phyloP scores from a whole-genome alignment of 2,329 filamentous ascomycete species.

The Scedosporium apiospermum region DNA sequence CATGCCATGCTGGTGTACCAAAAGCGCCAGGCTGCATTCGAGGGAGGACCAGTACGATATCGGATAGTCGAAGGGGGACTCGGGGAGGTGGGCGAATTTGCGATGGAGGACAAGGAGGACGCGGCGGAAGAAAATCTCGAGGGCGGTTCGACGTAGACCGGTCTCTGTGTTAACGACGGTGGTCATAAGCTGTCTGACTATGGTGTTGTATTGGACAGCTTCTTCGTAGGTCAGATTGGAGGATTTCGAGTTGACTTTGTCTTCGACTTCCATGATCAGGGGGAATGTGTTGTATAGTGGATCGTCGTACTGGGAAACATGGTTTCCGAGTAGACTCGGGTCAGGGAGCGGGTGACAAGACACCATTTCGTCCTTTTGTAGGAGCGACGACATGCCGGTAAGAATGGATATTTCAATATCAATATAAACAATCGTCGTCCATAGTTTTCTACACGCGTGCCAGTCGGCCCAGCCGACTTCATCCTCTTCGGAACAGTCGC shows the following conservation, averaged over 20 bases:
- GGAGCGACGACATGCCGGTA: conserved; percentile 24
- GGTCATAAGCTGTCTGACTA: conserved; percentile 23
- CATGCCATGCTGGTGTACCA: conserved; percentile 25
- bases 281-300: conserved; percentile 22
- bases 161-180: conserved; percentile 18
- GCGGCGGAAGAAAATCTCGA: conserved; percentile 24
- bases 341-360: not conserved
- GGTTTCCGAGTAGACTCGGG: conserved; percentile 19
- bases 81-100: conserved; percentile 23
- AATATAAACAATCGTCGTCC: conserved; percentile 25
- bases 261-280: conserved; percentile 19
- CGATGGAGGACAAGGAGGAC: conserved; percentile 26
- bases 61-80: conserved; percentile 21
- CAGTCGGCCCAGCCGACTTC: conserved; percentile 15
- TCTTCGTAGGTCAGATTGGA: conserved; percentile 22
- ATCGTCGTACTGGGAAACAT: conserved; percentile 15
- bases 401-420: conserved; percentile 25
- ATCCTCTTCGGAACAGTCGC: conserved; percentile 15
- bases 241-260: conserved; percentile 21
- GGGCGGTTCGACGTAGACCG: conserved; percentile 21
- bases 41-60: conserved; percentile 27
- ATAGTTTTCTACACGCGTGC: conserved; percentile 20
- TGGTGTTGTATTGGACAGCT: conserved; percentile 21
- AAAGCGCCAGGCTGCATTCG: conserved; percentile 24
- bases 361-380: conserved; percentile 8